Percentiles rank a stretch among this genome's conserved stretches.
phyloP scores from a whole-genome alignment of 2,329 filamentous ascomycete genomes.

The Diaporthe aspalathi region DNA sequence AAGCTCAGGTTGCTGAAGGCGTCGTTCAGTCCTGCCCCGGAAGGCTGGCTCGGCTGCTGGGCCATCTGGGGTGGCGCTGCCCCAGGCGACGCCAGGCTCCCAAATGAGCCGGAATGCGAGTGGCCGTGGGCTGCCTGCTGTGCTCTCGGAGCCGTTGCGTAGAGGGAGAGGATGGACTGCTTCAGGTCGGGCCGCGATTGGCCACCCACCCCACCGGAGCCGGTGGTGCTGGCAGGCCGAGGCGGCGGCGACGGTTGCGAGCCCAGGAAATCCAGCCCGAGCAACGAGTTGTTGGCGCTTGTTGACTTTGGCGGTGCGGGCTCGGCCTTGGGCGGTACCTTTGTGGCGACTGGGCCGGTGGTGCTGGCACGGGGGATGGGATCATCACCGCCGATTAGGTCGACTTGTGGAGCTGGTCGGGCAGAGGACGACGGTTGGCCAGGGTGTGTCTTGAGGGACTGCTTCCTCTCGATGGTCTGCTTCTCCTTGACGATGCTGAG shows the following conservation, averaged over 20 bases:
- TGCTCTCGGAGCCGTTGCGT: constrained; percentile 85
- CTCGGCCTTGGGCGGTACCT: constrained; percentile 69
- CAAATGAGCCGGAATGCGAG: constrained; percentile 73
- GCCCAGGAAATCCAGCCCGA: constrained; percentile 94
- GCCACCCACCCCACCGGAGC: constrained; percentile 67
- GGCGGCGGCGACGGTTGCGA: constrained; percentile 76
- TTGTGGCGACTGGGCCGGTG: constrained; percentile 71
- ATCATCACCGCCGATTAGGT: constrained; percentile 86
- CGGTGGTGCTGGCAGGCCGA: constrained; percentile 83
- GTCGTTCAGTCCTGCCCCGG: constrained; percentile 77
- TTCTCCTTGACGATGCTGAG: constrained; percentile 74
- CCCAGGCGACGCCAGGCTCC: constrained; percentile 72
- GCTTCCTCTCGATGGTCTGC: constrained; percentile 70
- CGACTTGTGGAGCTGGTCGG: constrained; percentile 65
- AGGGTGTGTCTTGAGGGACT: constrained; percentile 70
- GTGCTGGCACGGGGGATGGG: constrained; percentile 77
- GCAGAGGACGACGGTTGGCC: constrained; percentile 49
- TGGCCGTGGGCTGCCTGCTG: constrained; percentile 66
- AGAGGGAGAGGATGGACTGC: constrained; percentile 95
- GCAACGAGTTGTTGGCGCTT: constrained; percentile 86
- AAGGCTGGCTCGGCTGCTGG: constrained; percentile 59
- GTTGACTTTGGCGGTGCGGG: constrained; percentile 75
- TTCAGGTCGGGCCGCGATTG: constrained; percentile 93
- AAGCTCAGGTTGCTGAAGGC: constrained; percentile 74
- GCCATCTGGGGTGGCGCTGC: constrained; percentile 49